Conservation (phyloP, 73 alveolate species). For the Tetrahymena thermophila region DNA sequence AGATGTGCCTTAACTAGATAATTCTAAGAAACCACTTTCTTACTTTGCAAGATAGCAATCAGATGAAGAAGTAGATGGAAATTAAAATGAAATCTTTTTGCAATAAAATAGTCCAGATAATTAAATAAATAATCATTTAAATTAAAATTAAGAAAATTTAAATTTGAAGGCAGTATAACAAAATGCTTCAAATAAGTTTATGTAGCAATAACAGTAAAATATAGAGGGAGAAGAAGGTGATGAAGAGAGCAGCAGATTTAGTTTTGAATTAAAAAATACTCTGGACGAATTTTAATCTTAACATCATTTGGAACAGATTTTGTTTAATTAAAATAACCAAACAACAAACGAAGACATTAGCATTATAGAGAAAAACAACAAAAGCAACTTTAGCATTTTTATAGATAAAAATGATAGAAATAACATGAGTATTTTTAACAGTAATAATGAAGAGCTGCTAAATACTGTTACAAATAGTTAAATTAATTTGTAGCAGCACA, state of each 20-base stretch:
- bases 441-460: not conserved
- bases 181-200: not conserved
- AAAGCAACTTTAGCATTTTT: not conserved
- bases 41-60: not conserved
- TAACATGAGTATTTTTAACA: not conserved
- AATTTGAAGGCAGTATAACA: not conserved
- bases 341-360: not conserved
- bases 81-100: not conserved
- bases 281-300: not conserved
- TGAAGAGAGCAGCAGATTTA: not conserved
- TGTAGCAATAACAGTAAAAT: not conserved
- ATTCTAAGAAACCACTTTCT: not conserved
- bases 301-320: not conserved
- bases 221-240: not conserved
- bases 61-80: not conserved
- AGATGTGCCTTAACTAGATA: not conserved
- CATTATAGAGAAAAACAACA: not conserved
- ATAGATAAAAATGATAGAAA: not conserved
- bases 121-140: not conserved
- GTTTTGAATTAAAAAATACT: not conserved
- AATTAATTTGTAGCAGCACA: not conserved
- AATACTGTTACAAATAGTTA: not conserved
- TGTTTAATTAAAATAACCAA: not conserved
- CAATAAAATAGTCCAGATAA: not conserved
- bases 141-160: not conserved